Conservation (phyloP, 345 rosid genomes). For the Ceriops decandra region DNA sequence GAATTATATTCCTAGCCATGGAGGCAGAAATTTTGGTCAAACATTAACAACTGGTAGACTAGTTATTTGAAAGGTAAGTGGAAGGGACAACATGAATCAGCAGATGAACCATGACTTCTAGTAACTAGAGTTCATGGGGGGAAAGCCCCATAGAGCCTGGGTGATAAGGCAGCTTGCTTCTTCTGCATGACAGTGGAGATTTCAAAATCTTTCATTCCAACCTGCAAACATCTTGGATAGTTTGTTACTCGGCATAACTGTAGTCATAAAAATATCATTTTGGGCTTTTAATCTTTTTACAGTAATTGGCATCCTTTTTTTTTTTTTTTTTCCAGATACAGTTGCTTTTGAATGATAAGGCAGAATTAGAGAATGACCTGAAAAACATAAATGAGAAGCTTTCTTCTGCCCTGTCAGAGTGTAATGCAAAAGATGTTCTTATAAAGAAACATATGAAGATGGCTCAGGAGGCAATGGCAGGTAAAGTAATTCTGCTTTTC, state of each 20-base stretch:
- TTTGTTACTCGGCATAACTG: no score
- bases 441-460: constrained; percentile 49
- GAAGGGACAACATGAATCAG: background rate
- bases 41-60: no score
- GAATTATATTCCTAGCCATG: background rate
- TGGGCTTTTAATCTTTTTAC: background rate
- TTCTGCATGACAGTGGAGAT: background rate
- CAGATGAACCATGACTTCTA: background rate
- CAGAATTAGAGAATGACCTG: constrained; percentile 54
- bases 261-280: no score
- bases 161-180: background rate
- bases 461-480: constrained; percentile 53
- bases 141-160: background rate
- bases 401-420: constrained; percentile 46
- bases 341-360: constrained; percentile 43
- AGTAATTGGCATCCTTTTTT: background rate
- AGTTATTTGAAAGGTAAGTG: background rate
- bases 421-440: constrained; percentile 46
- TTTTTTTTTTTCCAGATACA: constrained; percentile 33
- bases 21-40: no score
- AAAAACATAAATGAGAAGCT: constrained; percentile 50
- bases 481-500: constrained; percentile 30
- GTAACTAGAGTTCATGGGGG: background rate
- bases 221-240: background rate
- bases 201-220: background rate